Percentiles rank a stretch among this genome's conserved stretches.
phyloP scores from a whole-genome alignment of 352 stramenopile species.

The Pythium folliculosum region DNA sequence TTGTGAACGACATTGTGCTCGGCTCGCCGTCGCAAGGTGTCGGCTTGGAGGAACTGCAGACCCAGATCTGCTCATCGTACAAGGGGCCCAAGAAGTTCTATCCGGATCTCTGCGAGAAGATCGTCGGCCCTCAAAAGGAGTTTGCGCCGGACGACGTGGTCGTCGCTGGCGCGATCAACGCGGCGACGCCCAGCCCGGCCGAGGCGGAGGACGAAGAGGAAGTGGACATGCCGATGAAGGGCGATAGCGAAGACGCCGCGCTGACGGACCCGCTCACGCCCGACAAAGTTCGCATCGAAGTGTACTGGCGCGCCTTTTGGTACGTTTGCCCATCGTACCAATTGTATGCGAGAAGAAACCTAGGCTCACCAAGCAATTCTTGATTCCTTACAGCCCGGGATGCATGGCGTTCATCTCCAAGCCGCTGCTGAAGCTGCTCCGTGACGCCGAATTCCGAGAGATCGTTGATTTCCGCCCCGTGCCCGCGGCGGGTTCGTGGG shows the following conservation, averaged over 20 bases:
- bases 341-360: no score
- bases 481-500: conserved; percentile 64
- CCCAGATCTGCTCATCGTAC: conserved; percentile 63
- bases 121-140: conserved; percentile 58
- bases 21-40: conserved; percentile 61
- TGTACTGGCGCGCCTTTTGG: conserved; percentile 85
- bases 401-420: conserved; percentile 77
- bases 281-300: conserved; percentile 63
- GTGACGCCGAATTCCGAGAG: conserved; percentile 66
- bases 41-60: conserved; percentile 57
- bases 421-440: conserved; percentile 60
- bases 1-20: conserved; percentile 60
- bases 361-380: no score
- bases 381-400: conserved; percentile 39
- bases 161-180: conserved; percentile 1
- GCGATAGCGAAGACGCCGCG: conserved; percentile 22
- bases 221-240: conserved; percentile 31
- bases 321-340: conserved; percentile 28
- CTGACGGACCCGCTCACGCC: neutral
- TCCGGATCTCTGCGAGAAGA: conserved; percentile 49
- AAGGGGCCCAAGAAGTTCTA: conserved; percentile 68
- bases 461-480: conserved; percentile 75
- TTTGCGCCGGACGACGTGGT: conserved; percentile 43
- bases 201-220: conserved; percentile 28
- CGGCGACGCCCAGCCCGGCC: neutral